Evolutionary conservation across 2,329 filamentous ascomycete genomes (phyloP).

Genomic region (Lomentospora prolificans): DNA sequence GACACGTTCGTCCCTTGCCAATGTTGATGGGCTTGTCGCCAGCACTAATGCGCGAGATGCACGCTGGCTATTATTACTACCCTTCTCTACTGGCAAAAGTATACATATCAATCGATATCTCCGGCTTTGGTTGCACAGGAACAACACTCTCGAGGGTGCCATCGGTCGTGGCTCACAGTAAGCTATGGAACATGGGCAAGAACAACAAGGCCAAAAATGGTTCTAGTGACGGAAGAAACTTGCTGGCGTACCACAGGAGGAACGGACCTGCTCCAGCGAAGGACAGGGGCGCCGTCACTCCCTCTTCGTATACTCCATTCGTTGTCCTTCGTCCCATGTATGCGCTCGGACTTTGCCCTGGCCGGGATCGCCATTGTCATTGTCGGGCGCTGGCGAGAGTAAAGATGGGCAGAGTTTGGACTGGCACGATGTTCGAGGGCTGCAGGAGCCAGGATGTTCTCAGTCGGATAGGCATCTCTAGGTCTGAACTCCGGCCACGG

Average conservation of each 20-base stretch:
- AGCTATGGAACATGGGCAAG: no score
- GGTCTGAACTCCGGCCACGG: neutral
- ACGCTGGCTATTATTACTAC: no score
- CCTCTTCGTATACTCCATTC: no score
- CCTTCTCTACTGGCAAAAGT: no score
- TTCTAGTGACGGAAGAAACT: no score
- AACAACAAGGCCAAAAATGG: no score
- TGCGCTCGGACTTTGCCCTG: neutral
- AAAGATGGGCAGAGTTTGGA: conserved; percentile 1
- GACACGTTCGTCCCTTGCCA: neutral
- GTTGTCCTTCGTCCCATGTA: neutral
- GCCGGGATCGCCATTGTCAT: neutral
- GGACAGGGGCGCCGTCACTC: no score
- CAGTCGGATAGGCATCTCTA: neutral
- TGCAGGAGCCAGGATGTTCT: neutral
- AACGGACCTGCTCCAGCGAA: neutral
- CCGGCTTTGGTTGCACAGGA: no score
- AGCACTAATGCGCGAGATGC: neutral
- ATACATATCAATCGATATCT: no score
- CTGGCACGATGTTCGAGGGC: neutral
- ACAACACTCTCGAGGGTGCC: no score
- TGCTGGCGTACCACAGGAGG: neutral
- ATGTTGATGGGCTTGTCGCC: no score
- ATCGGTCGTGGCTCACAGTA: no score
- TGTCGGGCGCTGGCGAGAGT: neutral